Percentiles rank a stretch among this genome's conserved stretches.
Conservation (phyloP, 345 rosid species). For the Sapria himalayana region DNA sequence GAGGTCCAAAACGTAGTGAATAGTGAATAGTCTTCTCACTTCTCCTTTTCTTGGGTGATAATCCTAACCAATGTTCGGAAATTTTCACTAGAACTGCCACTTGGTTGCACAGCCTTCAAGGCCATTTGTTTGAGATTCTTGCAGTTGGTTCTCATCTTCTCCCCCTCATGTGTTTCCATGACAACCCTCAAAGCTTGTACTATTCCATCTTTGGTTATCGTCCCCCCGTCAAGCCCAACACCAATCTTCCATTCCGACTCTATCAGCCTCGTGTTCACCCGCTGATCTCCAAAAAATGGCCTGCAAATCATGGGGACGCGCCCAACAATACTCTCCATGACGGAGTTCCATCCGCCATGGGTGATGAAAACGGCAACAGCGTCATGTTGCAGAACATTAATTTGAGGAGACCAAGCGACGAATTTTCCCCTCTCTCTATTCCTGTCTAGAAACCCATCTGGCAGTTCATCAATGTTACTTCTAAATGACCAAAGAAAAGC, state of each 20-base stretch:
- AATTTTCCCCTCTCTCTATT: constrained; percentile 18
- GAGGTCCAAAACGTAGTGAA: too few relatives aligned
- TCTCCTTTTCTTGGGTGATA: too few relatives aligned
- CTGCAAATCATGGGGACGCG: constrained; percentile 68
- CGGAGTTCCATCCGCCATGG: constrained; percentile 57
- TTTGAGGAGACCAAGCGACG: constrained; percentile 50
- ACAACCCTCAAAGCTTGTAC: constrained; percentile 13
- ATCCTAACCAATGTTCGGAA: constrained; percentile 16
- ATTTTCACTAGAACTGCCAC: constrained; percentile 21
- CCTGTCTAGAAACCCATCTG: constrained; percentile 22
- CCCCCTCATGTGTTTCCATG: constrained; percentile 16
- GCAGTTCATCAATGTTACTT: constrained; percentile 20
- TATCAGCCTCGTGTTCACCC: constrained; percentile 24
- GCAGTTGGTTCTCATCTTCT: constrained; percentile 15
- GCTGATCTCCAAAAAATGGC: constrained; percentile 44
- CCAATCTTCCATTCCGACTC: constrained; percentile 41
- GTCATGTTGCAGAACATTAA: constrained; percentile 18
- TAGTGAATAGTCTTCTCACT: too few relatives aligned
- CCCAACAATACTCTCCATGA: constrained; percentile 36
- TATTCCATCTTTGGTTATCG: constrained; percentile 14
- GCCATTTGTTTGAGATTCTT: constrained; percentile 13
- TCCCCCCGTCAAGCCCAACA: constrained; percentile 23
- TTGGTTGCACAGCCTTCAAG: constrained; percentile 9
- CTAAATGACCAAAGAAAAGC: constrained; percentile 60
- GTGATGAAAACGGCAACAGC: constrained; percentile 38